Evolutionary conservation across 2,329 filamentous ascomycete species (phyloP), one percentile per base, ranked within the genome.

Genomic region (Camptophora hylomeconis): DNA sequence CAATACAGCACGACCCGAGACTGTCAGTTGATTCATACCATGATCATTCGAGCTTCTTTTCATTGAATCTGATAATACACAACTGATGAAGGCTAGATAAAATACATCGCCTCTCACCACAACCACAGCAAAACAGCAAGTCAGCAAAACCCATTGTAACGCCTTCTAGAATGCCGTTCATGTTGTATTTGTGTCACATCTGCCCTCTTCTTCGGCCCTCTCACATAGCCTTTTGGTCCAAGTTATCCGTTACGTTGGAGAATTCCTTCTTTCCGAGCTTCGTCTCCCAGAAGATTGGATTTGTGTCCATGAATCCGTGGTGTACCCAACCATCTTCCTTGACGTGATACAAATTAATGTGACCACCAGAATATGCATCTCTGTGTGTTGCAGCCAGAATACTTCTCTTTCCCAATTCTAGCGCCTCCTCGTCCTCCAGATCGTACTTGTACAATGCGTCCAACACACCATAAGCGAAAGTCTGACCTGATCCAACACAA

Each of bases 271-370:
- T 92, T 57, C 93, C 80, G 51, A 98, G 62, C 75, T 98, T 98
- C 27, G 86, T 94, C 69, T 92, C 80, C 89, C 89, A 98, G 77
- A 98, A 98, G 53, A 95, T 92, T 24, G 87, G 87, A 67, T 95
- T 94, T 46, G 87, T 95, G 59, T 98, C 89, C 45, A 67, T 84
- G 70, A 98, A 98, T 39, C 89, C 89, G 53, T 95, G 87, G 72
- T 92, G 93, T 50, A 92, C 86, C 89, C 89, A 98, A 47, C 89
- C 89, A 41, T 84, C 79, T 66, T 98, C 87, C 75, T 94, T 94
- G 54, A 98, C 86, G 52, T 98, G 89, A 62, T 98, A 98, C 52
- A 95, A 56, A 65, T 98, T 98, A 69, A 98, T 94, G 64, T 74
- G 95, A 44, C 89, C 89, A 66, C 89, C 89, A 14, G 89, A 95